phyloP scores from a whole-genome alignment of 208 protist genomes.

The Leishmania arabica region DNA sequence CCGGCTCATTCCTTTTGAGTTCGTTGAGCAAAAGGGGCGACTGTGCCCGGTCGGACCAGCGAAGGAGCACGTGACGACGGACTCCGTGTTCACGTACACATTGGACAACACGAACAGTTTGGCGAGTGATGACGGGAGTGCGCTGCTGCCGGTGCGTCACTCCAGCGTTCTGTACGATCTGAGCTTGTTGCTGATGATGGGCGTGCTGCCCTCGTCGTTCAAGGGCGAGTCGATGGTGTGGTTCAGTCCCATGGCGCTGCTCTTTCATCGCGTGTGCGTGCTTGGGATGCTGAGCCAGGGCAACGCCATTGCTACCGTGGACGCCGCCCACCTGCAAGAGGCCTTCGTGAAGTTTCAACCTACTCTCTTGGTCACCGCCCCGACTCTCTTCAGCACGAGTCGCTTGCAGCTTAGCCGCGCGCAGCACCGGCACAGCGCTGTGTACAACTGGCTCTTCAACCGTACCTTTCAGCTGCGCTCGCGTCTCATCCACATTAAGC shows the following conservation, averaged over 20 bases:
- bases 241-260: constrained; percentile 67
- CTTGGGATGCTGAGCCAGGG: constrained; percentile 74
- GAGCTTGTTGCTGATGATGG: constrained; percentile 54
- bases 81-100: constrained; percentile 64
- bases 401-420: constrained; percentile 59
- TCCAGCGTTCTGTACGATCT: constrained; percentile 68
- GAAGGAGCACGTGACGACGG: constrained; percentile 27
- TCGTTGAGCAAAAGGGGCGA: constrained; percentile 63
- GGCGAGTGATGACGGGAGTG: constrained; percentile 24
- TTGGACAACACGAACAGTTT: constrained; percentile 59
- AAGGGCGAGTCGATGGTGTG: constrained; percentile 71
- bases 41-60: constrained; percentile 24
- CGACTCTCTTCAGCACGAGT: constrained; percentile 80
- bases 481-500: constrained; percentile 76
- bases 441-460: constrained; percentile 78
- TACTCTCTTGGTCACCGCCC: constrained; percentile 69
- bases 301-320: constrained; percentile 62
- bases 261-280: constrained; percentile 79
- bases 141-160: constrained; percentile 67
- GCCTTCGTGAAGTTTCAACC: constrained; percentile 65
- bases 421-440: constrained; percentile 51
- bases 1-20: constrained; percentile 63
- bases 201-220: constrained; percentile 63
- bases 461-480: constrained; percentile 71
- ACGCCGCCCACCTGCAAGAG: constrained; percentile 47